Conservation (phyloP, 2,329 filamentous ascomycete species). For the Arthrobotrys pseudoclavata region DNA sequence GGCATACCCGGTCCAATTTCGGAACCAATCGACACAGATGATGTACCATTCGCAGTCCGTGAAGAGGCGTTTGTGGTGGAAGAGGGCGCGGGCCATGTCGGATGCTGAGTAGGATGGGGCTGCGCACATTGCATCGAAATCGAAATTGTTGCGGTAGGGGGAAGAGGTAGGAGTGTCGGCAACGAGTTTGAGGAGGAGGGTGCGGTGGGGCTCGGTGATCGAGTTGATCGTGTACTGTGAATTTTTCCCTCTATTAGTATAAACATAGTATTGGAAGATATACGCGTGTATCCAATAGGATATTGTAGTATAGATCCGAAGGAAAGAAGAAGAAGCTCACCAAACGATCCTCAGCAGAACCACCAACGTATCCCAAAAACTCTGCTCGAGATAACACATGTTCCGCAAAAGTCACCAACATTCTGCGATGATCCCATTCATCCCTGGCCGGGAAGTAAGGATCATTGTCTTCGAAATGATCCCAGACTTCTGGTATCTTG, state of each 20-base stretch:
- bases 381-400: constrained; percentile 27
- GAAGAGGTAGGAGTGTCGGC: constrained; percentile 5
- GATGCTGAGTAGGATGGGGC: constrained; percentile 36
- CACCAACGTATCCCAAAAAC: constrained; percentile 14
- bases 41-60: constrained; percentile 34
- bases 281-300: not conserved
- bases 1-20: constrained; percentile 27
- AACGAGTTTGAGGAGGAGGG: constrained; percentile 33
- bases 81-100: constrained; percentile 42
- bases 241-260: not conserved
- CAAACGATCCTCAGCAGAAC: constrained; percentile 2
- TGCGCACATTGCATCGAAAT: not conserved
- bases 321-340: constrained; percentile 13
- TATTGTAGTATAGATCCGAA: not conserved
- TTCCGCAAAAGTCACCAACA: constrained; percentile 38
- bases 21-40: constrained; percentile 35
- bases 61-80: constrained; percentile 37
- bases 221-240: not conserved
- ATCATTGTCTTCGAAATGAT: constrained; percentile 39
- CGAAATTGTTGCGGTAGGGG: constrained; percentile 6
- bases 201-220: constrained; percentile 2
- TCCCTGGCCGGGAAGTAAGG: constrained; percentile 15
- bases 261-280: not conserved
- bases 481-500: not conserved
- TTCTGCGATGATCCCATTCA: constrained; percentile 24